Base-by-base conservation (phyloP, 345 rosid genomes). In the Boechera stricta region DNA sequence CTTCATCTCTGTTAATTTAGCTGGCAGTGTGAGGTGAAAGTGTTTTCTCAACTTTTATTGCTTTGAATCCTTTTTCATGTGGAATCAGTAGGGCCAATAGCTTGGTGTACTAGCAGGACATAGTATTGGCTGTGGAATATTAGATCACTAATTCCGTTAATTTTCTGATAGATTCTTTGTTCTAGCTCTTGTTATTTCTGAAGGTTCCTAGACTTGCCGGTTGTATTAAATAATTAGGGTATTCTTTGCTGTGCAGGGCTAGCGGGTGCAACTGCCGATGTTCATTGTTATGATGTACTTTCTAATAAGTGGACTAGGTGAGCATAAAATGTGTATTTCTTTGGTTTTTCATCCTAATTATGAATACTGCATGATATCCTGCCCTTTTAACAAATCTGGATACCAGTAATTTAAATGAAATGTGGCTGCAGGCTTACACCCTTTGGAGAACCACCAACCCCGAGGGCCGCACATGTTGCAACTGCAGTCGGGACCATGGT, bases 401-500 rank as follows among this genome's bases (percentile, higher is more conserved):
- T 69, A 77, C 33, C 41, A 62, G 72, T 57, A 57, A 31, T 57
- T 71, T 31, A 57, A 52, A 29, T 72, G 48, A 54, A 72, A 18
- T 73, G 72, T 36, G 66, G 68, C 70, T 81, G 36, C 84, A 92
- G 98, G 83, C 82, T 92, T 64, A 84, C 89, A 48, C 96, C 96
- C 38, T 84, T 87, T 79, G 98, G 98, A 70, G 98, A 92, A 79
- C 94, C 98, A 71, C 98, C 98, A 41, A 90, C 94, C 31, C 94
- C 98, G 21, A 89, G 98, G 86, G 98, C 98, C 54, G 98, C 98
- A 67, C 98, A 92, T 85, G 96, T 92, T 49, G 98, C 98, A 51
- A 87, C 92, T 48, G 98, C 98, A 9, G 98, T 92, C 26, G 98
- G 98, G 60, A 92, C 98, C 53, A 92, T 92, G 98, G 98, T 92